Evolutionary conservation across 106 monocot genomes (phyloP), one percentile per base, ranked within the genome.

Genomic region (Dactylorhiza incarnata): DNA sequence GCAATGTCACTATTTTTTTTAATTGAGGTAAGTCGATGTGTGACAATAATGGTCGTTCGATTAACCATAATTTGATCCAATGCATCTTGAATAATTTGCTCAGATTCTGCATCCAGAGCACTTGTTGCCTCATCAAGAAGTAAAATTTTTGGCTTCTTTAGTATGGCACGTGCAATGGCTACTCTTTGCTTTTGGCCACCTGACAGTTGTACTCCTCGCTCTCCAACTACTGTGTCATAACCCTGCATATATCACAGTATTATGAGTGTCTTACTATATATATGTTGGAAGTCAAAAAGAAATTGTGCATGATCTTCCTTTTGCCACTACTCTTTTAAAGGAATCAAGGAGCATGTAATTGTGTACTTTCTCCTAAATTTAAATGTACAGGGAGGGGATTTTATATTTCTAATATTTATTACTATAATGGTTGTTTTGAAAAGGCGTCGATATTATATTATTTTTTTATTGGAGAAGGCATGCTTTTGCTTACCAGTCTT

Each of bases 91-190:
- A 66, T 26, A 37, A 66, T 25, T 37, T 66, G 8, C 26, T 66
- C 29, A 37, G 66, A 66, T 66, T 26, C 29, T 66, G 66, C 66
- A 66, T 66, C 29, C 26, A 66, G 66, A 29, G 66, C 66, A 66
- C 66, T 66, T 7, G 66, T 66, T 3, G 66, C 66, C 13, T 66
- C 66, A 66, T 66, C 66, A 25, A 66, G 66, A 66, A 66, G 66
- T 11, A 66, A 29, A 26, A 66, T 66, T 3, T 66, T 66, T 37
- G 66, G 66, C 66, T 66, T 66, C 66, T 66, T 66, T 23, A 66
- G 26, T 13, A 66, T 66, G 66, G 29, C 26, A 13, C 66, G 66
- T 66, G 66, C 66, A 37, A 66, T 66, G 11, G 66, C 66, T 66
- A 66, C 4, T 37, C 66, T 66, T 29, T 66, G 66, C 29, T 66